Base-by-base conservation (phyloP, 1,284 basidiomycete genomes). In the Cutaneotrichosporon curvatum region DNA sequence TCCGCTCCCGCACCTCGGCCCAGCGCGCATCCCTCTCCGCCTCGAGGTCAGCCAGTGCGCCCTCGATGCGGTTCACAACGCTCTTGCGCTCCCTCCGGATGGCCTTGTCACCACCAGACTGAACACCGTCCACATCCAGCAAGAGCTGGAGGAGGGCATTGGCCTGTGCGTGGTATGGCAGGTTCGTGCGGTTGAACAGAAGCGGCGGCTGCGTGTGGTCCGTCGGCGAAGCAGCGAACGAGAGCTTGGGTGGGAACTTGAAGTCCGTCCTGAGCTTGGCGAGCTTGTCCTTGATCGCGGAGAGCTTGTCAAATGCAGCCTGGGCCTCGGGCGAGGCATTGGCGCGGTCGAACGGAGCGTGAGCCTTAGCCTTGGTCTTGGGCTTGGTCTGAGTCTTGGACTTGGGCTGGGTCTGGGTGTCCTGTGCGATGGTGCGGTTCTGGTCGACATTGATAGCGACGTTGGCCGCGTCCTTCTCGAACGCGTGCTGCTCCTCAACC, bases 41-140 rank as follows among this genome's bases (percentile, higher is more conserved):
- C 53, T 80, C 79, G 18, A 83, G 61, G 34, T 72, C 71, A 50
- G 76, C 76, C 28, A 83, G 61, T 55, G 82, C 84, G 22, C 59
- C 54, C 69, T 86, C 84, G n/a, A 87, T 77, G 37, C 62, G 62
- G 49, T 69, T 72, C 35, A 85, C 83, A 4, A 83, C 73, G 10
- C 71, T 72, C 65, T 80, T 78, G 45, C 85, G 69, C 49, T 69
- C 72, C n/a, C 74, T 72, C 35, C 84, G 73, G 15, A 87, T 77
- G 3, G 66, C 68, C 42, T 70, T 63, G 51, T 81, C 76, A 0
- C 84, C 84, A 57, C 75, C 76, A 54, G 79, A 82, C 54, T 83
- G 78, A 4, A 86, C 76, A 0, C 75, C 79, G 56, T 87, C 85
- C 5, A 85, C 75, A 48, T 75, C 73, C 37, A 80, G 75, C 25